A percentile compares a stretch with the other conserved stretches of the same genome.
These are phyloP conservation scores for Neofusicoccum ribis DNA, from an alignment of 2,329 filamentous ascomycete species.

Conservation along the genomic window DNA sequence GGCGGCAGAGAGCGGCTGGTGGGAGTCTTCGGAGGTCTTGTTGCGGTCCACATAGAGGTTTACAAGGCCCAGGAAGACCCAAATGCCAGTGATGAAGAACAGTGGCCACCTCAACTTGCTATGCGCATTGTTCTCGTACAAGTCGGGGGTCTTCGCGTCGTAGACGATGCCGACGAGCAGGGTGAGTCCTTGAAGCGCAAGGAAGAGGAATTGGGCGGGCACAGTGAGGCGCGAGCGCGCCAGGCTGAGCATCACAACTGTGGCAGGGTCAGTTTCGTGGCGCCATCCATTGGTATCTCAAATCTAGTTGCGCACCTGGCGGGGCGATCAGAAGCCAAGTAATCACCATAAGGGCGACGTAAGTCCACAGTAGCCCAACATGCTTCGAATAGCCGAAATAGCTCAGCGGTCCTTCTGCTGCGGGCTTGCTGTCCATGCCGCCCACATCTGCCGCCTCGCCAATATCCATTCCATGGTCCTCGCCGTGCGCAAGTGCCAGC, in stretches of 20 bases:
- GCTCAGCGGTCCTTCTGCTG: conserved; percentile 41
- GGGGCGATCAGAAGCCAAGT: conserved; percentile 75
- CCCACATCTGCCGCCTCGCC: conserved; percentile 21
- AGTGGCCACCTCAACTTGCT: conserved; percentile 84
- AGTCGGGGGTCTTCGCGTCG: conserved; percentile 76
- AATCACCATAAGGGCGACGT: conserved; percentile 69
- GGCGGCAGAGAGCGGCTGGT: conserved; percentile 33
- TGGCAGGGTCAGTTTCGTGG: conserved; percentile 27
- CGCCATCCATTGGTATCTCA: conserved; percentile 18
- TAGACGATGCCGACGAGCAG: conserved; percentile 55
- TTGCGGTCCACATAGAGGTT: conserved; percentile 59
- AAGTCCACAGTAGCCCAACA: conserved; percentile 62
- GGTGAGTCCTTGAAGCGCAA: conserved; percentile 43
- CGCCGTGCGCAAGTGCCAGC: conserved; percentile 44
- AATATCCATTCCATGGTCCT: conserved; percentile 33
- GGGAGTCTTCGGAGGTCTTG: conserved; percentile 27
- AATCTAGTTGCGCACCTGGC: conserved; percentile 56
- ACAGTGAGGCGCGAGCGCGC: conserved; percentile 75
- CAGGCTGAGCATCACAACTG: conserved; percentile 84
- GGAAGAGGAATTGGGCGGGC: conserved; percentile 61
- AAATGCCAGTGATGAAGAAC: conserved; percentile 69
- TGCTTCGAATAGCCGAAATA: conserved; percentile 62
- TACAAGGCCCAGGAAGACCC: conserved; percentile 68
- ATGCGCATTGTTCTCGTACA: conserved; percentile 87
- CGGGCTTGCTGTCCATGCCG: conserved; percentile 10